Evolutionary conservation across 257 asterid species (phyloP).

Genomic region (Solanum pinnatisectum): DNA sequence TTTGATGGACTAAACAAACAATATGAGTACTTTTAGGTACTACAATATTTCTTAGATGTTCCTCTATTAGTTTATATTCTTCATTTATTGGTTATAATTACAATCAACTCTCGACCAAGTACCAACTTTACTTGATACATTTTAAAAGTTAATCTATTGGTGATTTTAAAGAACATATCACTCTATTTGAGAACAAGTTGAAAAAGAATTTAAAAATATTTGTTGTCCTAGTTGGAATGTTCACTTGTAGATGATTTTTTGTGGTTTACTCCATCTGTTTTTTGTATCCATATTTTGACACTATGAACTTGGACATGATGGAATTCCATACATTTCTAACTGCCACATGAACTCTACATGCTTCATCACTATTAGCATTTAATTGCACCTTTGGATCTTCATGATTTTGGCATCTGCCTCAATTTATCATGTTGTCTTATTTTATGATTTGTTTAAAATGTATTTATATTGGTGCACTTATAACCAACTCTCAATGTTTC

Average conservation of each 20-base stretch:
- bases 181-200: neutral
- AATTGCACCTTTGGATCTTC: neutral
- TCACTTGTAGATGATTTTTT: neutral
- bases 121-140: too few relatives aligned
- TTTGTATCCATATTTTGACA: neutral
- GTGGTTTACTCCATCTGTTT: neutral
- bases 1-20: neutral
- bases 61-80: too few relatives aligned
- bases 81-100: too few relatives aligned
- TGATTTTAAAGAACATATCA: neutral
- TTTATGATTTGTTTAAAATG: too few relatives aligned
- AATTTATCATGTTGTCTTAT: too few relatives aligned
- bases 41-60: neutral
- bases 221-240: neutral
- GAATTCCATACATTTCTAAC: neutral
- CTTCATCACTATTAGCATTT: neutral
- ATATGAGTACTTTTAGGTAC: neutral
- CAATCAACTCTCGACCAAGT: too few relatives aligned
- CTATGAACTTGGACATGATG: neutral
- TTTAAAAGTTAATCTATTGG: neutral
- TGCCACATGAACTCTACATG: neutral
- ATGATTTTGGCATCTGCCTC: neutral
- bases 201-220: neutral
- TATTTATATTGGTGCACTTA: neutral
- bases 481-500: neutral